Evolutionary conservation across 257 asterid genomes (phyloP).

Genomic region (Prunella vulgaris): DNA sequence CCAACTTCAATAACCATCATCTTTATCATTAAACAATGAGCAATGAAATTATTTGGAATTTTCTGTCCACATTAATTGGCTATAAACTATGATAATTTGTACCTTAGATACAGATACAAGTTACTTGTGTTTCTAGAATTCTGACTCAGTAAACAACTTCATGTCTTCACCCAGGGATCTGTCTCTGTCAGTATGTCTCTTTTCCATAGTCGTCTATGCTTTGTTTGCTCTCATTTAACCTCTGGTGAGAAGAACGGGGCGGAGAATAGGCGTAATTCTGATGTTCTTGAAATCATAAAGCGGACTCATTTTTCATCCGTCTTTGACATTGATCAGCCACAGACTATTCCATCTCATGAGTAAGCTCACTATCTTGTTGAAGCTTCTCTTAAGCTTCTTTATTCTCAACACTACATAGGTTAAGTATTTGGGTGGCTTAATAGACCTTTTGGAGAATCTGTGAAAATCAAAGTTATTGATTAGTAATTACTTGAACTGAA

Average conservation of each 20-base stretch:
- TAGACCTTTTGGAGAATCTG: not conserved
- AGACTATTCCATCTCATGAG: conserved; percentile 90
- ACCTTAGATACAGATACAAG: not conserved
- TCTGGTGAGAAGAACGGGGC: conserved; percentile 82
- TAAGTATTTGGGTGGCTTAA: not conserved
- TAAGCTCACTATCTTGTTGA: conserved; percentile 31
- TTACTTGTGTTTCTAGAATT: not conserved
- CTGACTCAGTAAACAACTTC: not conserved
- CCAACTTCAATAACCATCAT: not conserved
- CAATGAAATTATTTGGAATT: not conserved
- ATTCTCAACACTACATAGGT: not conserved
- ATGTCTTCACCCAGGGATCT: conserved; percentile 71
- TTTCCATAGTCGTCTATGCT: conserved; percentile 79
- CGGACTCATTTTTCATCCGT: conserved; percentile 74
- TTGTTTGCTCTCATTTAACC: conserved; percentile 88
- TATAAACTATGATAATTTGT: not conserved
- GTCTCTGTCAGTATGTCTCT: conserved; percentile 90
- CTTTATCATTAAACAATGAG: not conserved
- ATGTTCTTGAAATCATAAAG: conserved; percentile 71
- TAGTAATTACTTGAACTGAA: not conserved
- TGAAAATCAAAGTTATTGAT: conserved; percentile 1
- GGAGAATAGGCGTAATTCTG: conserved; percentile 71
- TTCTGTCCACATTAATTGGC: no score
- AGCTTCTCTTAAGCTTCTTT: not conserved
- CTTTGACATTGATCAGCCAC: conserved; percentile 71